Conservation (phyloP, 441 rosid genomes). For the Croton setiger region DNA sequence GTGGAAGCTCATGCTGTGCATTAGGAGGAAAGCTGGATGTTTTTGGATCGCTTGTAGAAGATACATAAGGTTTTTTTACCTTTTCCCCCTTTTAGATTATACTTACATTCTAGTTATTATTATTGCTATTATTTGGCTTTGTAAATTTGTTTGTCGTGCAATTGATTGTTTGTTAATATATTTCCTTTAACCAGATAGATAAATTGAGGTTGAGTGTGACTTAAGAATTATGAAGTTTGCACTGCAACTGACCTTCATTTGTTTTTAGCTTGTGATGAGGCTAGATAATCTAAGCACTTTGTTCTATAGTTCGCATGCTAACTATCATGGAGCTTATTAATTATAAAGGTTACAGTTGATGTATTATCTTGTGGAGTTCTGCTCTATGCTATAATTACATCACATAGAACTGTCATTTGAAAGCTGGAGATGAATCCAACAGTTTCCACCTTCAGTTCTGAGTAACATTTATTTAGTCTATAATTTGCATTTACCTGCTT, state of each 20-base stretch:
- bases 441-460: no score
- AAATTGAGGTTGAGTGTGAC: background rate
- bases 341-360: background rate
- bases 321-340: background rate
- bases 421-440: no score
- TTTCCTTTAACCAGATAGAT: background rate
- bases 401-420: background rate
- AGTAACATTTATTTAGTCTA: no score
- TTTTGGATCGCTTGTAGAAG: constrained; percentile 54
- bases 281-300: background rate
- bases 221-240: background rate
- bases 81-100: background rate
- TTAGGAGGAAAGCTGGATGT: constrained; percentile 51
- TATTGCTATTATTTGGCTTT: background rate
- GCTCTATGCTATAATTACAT: background rate
- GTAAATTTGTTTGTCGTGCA: background rate
- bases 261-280: background rate
- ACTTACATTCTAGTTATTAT: background rate
- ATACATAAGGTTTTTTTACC: constrained; percentile 50
- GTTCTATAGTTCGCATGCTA: background rate
- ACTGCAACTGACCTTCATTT: background rate
- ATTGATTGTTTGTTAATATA: background rate
- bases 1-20: constrained; percentile 69
- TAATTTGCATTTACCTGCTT: no score
- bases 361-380: constrained; percentile 1